Evolutionary conservation across 2,329 filamentous ascomycete genomes (phyloP), one percentile per base, ranked within the genome.

Genomic region (Chrysoporthe puriensis): DNA sequence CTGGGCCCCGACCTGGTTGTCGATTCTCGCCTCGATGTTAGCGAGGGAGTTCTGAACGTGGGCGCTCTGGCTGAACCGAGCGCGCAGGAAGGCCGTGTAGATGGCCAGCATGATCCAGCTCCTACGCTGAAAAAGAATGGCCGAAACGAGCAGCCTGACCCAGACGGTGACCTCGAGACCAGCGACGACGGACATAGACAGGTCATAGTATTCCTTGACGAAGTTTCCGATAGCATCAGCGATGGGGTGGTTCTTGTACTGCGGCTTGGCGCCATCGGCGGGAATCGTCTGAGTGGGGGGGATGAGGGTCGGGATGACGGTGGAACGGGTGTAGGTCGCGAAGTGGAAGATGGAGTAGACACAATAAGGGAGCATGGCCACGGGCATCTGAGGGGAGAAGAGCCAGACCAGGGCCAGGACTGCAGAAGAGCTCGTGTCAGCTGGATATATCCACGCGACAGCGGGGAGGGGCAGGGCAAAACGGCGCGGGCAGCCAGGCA

Each of bases 301-400:
- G 75, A 91, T 86, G 74, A 99, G 77, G 71, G 92, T 93, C 70
- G 96, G 96, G 74, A 99, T 91, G 72, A 99, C 82, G 83, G 97
- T 97, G 79, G 92, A 91, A 79, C 96, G 94, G 72, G 92, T 92
- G 83, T 99, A 99, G 72, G 96, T 98, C 70, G 94, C 93, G 73
- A 98, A 94, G 83, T 99, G 96, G 90, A 99, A 99, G 80, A 98
- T 82, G 68, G 95, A 98, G 88, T 98, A 99, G 80, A 99, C 93
- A 74, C 90, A 90, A 83, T 97, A 99, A 40, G 96, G 96, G 66
- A 97, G 88, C 75, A 99, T 88, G 66, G 96, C 96, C 74, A 97
- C 86, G 48, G 93, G 90, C 75, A 96, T 91, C 83, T 97, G 94
- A 74, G 92, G 91, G 70, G 91, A 90, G 81, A 95, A 91, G 74